phyloP scores from a whole-genome alignment of 345 rosid genomes.

The Jatropha curcas region DNA sequence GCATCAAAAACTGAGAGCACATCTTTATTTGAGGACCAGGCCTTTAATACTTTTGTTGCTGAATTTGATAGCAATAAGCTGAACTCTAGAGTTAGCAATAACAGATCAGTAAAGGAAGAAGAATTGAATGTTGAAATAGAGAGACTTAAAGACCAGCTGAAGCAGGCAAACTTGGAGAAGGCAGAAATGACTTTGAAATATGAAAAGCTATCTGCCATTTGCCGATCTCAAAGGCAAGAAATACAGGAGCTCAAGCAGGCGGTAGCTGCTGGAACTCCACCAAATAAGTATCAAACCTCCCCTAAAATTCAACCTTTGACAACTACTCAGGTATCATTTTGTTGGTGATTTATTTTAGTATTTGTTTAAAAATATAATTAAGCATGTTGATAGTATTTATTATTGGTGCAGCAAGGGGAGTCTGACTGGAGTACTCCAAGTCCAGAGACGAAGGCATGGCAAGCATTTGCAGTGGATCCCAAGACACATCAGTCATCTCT shows the following conservation, averaged over 20 bases:
- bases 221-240: constrained; percentile 95
- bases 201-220: constrained; percentile 92
- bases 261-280: constrained; percentile 57
- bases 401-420: constrained; percentile 45
- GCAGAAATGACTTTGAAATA: constrained; percentile 74
- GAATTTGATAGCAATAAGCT: constrained; percentile 80
- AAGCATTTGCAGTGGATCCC: constrained; percentile 64
- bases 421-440: constrained; percentile 47
- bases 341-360: not conserved
- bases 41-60: constrained; percentile 75
- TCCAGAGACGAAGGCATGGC: constrained; percentile 65
- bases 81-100: constrained; percentile 32
- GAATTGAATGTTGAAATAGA: constrained; percentile 65
- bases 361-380: not conserved
- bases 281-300: constrained; percentile 53
- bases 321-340: constrained; percentile 44
- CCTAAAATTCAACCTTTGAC: constrained; percentile 42
- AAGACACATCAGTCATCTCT: constrained; percentile 45
- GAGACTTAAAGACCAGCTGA: constrained; percentile 74
- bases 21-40: constrained; percentile 48
- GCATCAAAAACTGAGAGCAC: constrained; percentile 43
- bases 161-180: constrained; percentile 69
- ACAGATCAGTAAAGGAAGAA: constrained; percentile 47
- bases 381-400: constrained; percentile 9
- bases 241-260: constrained; percentile 93